Evolutionary conservation across 495 filamentous ascomycete species (phyloP), one percentile per base, ranked within the genome.

Genomic region (Pseudoneurospora amorphoporcata): DNA sequence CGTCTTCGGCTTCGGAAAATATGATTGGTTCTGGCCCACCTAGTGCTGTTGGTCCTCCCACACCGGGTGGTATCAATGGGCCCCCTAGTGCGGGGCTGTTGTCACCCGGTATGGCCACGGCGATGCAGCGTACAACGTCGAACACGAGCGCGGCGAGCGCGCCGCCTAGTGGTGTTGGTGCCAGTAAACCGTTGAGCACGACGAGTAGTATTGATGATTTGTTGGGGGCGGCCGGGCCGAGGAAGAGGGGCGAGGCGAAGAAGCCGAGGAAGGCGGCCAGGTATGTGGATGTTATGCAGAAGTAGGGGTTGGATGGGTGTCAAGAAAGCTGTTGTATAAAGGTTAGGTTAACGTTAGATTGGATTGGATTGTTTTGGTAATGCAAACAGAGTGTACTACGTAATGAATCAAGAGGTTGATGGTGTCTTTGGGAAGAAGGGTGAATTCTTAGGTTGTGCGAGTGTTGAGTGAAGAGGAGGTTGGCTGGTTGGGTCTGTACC

Each of bases 201-300:
- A 92, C 92, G 2, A 94, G 88, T 79, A 92, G 89, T 71, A 95
- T 97, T 73, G 94, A 97, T 77, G 94, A 97, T 78, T 82, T 97
- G 74, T 82, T 94, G 43, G 92, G 90, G 4, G 88, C 91, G 47
- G 88, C 93, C 9, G 83, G 83, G 39, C 88, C 87, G 29, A 87
- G 91, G 78, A 93, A 92, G 77, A 85, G 85, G 1, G 87, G 86
- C 0, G 53, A 65, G 29, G 83, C 85, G n/a, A 93, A 88, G 83
- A 91, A 90, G 78, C 87, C 87, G 75, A 92, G 92, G 85, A 97
- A 92, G 84, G 89, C 90, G 3, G 89, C 92, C 58, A 83, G 92
- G 38, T 98, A 98, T 86, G 88, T 98, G 32, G 94, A 98, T 86
- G 92, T 97, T 72, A 97, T 98, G 94, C 92, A 90, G 8, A 84